phyloP scores from a whole-genome alignment of 352 stramenopile species.

The Globisporangium mamillatum region DNA sequence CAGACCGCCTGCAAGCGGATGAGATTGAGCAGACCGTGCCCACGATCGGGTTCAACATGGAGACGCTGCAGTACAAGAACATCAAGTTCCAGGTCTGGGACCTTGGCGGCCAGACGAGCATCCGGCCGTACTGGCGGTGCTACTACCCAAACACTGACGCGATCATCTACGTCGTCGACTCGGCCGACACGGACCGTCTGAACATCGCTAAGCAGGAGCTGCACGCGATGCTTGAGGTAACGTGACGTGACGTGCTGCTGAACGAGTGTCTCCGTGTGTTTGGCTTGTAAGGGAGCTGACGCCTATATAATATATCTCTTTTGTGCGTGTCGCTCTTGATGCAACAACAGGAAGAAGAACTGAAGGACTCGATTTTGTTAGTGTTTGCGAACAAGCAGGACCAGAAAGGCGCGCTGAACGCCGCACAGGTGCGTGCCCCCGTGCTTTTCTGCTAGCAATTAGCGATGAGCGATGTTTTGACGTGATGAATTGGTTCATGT shows the following conservation, averaged over 20 bases:
- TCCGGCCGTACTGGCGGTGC: conserved; percentile 99
- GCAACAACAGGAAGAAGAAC: conserved; percentile 92
- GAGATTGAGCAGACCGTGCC: conserved; percentile 99
- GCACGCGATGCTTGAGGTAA: conserved; percentile 95
- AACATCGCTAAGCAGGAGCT: conserved; percentile 98
- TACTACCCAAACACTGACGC: conserved; percentile 99
- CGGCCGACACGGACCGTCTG: conserved; percentile 96
- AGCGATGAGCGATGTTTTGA: background rate
- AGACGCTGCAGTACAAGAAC: conserved; percentile 91
- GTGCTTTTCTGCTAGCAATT: background rate
- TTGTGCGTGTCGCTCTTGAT: conserved; percentile 7
- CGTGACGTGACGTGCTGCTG: background rate
- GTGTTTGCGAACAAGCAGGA: conserved; percentile 99
- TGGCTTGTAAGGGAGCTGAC: background rate
- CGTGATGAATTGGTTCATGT: background rate
- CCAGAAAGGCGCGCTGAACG: conserved; percentile 93
- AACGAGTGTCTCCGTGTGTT: background rate
- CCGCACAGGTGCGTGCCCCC: conserved; percentile 59
- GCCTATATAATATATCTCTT: background rate
- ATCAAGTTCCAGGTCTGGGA: conserved; percentile 99
- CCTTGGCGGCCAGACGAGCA: conserved; percentile 99
- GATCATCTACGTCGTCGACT: conserved; percentile 96
- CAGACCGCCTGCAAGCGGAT: conserved; percentile 82
- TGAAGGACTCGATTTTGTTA: conserved; percentile 98
- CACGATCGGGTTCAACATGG: conserved; percentile 98